Percentiles rank a stretch among this genome's conserved stretches.
Conservation (phyloP, 805 yeast species). For the Candida anglica region DNA sequence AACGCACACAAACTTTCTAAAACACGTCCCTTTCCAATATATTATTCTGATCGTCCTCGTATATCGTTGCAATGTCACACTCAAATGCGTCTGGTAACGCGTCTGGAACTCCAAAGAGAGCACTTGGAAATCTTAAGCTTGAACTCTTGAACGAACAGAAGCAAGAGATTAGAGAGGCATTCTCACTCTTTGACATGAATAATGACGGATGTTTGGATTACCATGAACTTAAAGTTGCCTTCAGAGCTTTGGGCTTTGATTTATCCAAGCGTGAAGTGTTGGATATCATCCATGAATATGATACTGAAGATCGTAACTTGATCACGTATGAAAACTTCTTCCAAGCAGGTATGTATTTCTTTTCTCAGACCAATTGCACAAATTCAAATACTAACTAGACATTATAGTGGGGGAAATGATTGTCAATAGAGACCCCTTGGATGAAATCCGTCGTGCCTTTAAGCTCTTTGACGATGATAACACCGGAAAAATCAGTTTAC, state of each 20-base stretch:
- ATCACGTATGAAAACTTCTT: slow-evolving; percentile 81
- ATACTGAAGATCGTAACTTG: slow-evolving; percentile 66
- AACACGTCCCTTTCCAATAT: too few relatives aligned
- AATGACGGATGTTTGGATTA: slow-evolving; percentile 86
- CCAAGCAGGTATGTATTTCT: slow-evolving; percentile 58
- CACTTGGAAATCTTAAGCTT: slow-evolving; percentile 44
- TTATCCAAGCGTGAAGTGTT: slow-evolving; percentile 71
- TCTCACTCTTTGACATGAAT: slow-evolving; percentile 87
- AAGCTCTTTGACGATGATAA: slow-evolving; percentile 81
- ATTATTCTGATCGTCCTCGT: too few relatives aligned
- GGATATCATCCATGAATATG: slow-evolving; percentile 75
- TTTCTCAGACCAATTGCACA: not conserved
- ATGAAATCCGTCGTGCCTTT: slow-evolving; percentile 88
- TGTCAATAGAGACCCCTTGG: slow-evolving; percentile 86
- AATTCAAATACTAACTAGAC: slow-evolving; percentile 16
- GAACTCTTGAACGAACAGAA: slow-evolving; percentile 83
- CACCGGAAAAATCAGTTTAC: slow-evolving; percentile 79
- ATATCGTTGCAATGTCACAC: slow-evolving; percentile 1
- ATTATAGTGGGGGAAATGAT: slow-evolving; percentile 71
- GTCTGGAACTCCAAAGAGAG: slow-evolving; percentile 13
- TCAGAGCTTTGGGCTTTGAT: slow-evolving; percentile 91
- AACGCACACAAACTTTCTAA: too few relatives aligned
- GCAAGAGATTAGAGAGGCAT: slow-evolving; percentile 90
- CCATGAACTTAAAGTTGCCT: slow-evolving; percentile 91
- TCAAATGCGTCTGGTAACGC: slow-evolving; percentile 3